Base-by-base conservation (phyloP, 768 basidiomycete species). In the Coprinellus micaceus region DNA sequence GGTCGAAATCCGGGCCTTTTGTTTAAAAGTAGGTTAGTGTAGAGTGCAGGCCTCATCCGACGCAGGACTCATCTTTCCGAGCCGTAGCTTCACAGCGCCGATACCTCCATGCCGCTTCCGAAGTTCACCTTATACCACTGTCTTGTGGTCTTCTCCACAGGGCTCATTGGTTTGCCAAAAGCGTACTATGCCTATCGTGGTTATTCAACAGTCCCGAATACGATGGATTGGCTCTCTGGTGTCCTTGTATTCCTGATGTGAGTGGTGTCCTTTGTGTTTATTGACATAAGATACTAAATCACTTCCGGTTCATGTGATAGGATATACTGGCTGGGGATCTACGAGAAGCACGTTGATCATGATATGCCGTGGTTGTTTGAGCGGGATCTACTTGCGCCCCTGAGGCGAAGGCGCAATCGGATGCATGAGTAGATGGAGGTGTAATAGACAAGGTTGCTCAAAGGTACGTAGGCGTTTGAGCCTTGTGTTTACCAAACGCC, bases 281-380 rank as follows among this genome's bases (percentile, higher is more conserved):
- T 25, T 22, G n/a, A 43, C 28, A 12, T 45, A n/a, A 33, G 33
- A 6, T 33, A 13, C 6, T 33, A 13, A 33, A 6, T 33, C 7
- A 33, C 13, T 6, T 13, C 33, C 7, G 33, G 13, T 33, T 6
- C 13, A 6, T 33, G 7, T 33, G 25, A 19, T 37, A 68, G 67
- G 28, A 37, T 69, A 30, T 68, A 69, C 48, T 69, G 67, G 68
- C 36, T 69, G 41, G 66, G 67, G 19, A 66, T 69, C 41, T 67
- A 65, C 33, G 68, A 69, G 52, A 66, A 60, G 40, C 58, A 69
- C 41, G 55, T 64, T 19, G 43, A 58, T 39, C 61, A 68, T 33
- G 56, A 44, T 36, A 63, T 60, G 57, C 58, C 64, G 21, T 66
- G 63, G 64, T 55, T 69, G 47, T 69, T 67, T 39, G 67, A 68